These are phyloP conservation scores for Mucor mucedo DNA, from an alignment of 371 early-diverging fungal genomes.

Conservation along the genomic window DNA sequence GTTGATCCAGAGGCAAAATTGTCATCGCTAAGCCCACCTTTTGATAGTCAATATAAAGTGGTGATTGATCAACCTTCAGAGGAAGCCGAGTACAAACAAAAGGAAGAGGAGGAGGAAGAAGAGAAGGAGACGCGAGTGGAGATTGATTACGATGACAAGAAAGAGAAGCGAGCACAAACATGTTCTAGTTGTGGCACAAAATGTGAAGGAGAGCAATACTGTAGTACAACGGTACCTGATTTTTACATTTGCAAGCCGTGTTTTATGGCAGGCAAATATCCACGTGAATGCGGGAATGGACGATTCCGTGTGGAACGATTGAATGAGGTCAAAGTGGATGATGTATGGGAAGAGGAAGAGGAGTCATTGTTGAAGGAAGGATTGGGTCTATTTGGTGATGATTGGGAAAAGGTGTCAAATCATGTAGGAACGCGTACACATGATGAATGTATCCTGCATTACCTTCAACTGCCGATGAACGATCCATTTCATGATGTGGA, in stretches of 20 bases:
- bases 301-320: conserved; percentile 19
- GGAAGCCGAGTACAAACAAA: conserved; percentile 10
- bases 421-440: conserved; percentile 49
- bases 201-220: conserved; percentile 19
- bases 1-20: conserved; percentile 89
- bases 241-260: conserved; percentile 30
- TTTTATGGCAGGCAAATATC: conserved; percentile 46
- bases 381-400: conserved; percentile 32
- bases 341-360: conserved; percentile 48
- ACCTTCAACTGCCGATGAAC: conserved; percentile 39
- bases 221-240: conserved; percentile 9
- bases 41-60: conserved; percentile 87
- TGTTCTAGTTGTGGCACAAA: conserved; percentile 17
- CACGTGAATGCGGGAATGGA: conserved; percentile 45
- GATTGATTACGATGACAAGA: neutral
- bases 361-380: conserved; percentile 39
- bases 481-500: conserved; percentile 75
- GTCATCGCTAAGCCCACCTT: conserved; percentile 84
- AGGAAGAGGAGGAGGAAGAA: neutral
- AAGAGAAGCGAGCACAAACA: conserved; percentile 17
- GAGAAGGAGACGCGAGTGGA: neutral
- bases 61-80: conserved; percentile 27
- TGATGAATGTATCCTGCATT: conserved; percentile 53
- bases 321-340: conserved; percentile 13
- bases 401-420: conserved; percentile 50